Evolutionary conservation across 148 eudicot genomes (phyloP), one percentile per base, ranked within the genome.

Genomic region (Fallopia convolvulus): DNA sequence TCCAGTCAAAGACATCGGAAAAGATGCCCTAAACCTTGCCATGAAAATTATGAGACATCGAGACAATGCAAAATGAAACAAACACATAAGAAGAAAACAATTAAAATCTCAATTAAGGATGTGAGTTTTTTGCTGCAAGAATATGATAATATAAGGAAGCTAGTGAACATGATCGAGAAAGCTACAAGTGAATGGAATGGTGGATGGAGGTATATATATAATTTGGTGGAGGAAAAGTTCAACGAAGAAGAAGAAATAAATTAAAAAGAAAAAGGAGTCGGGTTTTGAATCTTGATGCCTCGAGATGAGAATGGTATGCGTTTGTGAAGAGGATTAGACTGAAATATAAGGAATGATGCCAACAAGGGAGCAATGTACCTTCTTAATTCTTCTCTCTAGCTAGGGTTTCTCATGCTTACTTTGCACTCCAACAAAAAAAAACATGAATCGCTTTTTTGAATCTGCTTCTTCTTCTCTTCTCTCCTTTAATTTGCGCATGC

Each of bases 381-480:
- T 21, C 8, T 32, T 10, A 21, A 14, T 23, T 23, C 65, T 12
- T 12, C 40, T 65, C 7, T 65, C 70, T 60, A 60, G 66, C 70
- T 60, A 60, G 66, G 66, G 66, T 60, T 60, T 30, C 70, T 4
- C 70, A 61, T 61, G 36, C 41, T 65, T 65, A 30, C 40, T 60
- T 60, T 60, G 33, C 3, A 26, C 58, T 53, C 20, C 20, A 17
- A 53, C 2, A 6, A 4, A 42, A 42, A 7, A 42, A 42, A 42
- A 36, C 3, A 36, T 0, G 39, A 36, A 36, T 36, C n/a, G 61
- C 10, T 5, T 56, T n/a, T 56, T 18, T 56, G 23, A 18, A 56
- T 56, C 61, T 18, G 20, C 61, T 20, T 20, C 18, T 15, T 9
- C 26, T 20, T 9, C 18, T 9, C 26, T 20, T 9, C 30, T 26